phyloP scores from a whole-genome alignment of 768 basidiomycete species.

The Mycena maculata region DNA sequence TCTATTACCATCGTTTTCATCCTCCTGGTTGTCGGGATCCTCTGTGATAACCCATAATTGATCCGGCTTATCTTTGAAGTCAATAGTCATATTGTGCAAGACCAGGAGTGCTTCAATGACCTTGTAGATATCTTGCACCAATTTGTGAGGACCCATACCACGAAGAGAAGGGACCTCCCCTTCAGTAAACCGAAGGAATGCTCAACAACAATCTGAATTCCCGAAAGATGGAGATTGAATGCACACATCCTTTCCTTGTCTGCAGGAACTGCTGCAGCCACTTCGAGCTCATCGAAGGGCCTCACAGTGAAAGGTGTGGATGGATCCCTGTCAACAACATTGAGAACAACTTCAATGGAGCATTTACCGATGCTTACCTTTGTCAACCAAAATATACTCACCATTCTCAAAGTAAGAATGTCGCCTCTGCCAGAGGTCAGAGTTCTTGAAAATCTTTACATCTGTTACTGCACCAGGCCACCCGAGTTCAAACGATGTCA shows the following conservation, averaged over 20 bases:
- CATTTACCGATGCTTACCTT: conserved; percentile 29
- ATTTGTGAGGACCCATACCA: conserved; percentile 26
- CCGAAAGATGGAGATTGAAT: conserved; percentile 38
- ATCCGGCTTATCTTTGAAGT: conserved; percentile 33
- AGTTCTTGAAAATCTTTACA: conserved; percentile 33
- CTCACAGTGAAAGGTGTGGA: conserved; percentile 37
- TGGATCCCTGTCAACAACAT: conserved; percentile 34
- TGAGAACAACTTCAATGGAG: background rate
- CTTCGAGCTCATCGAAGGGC: conserved; percentile 40
- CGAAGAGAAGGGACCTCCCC: conserved; percentile 38
- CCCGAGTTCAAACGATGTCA: conserved; percentile 39
- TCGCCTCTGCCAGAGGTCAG: conserved; percentile 35
- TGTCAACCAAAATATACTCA: conserved; percentile 39
- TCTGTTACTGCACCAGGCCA: conserved; percentile 39
- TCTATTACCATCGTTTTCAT: background rate
- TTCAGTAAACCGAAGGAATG: conserved; percentile 47
- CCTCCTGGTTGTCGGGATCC: conserved; percentile 2
- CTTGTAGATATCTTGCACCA: conserved; percentile 36
- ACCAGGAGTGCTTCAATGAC: conserved; percentile 38
- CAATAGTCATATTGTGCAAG: conserved; percentile 41
- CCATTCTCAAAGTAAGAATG: conserved; percentile 31
- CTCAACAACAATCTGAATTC: conserved; percentile 37
- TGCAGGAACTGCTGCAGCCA: conserved; percentile 1
- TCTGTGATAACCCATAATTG: conserved; percentile 6
- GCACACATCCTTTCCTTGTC: conserved; percentile 25